Conservation (phyloP, 2,329 filamentous ascomycete genomes). For the Fusarium transvaalense region DNA sequence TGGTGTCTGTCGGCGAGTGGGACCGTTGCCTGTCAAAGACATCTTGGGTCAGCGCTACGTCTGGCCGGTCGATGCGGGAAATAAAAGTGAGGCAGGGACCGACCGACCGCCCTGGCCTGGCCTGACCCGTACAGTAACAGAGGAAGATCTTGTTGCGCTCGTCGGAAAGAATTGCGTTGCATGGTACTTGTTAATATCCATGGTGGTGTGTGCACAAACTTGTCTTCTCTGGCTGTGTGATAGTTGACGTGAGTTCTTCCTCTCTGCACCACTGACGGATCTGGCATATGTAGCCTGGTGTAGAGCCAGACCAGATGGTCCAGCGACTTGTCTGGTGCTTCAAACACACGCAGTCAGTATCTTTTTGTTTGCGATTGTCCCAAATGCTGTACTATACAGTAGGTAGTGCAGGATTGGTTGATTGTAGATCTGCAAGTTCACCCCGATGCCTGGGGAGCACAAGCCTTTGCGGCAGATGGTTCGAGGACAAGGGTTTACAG, state of each 20-base stretch:
- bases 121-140: too few relatives aligned
- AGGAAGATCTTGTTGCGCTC: background rate
- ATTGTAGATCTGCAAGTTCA: constrained; percentile 29
- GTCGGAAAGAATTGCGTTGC: background rate
- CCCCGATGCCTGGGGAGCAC: constrained; percentile 30
- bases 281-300: background rate
- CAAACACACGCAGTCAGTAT: background rate
- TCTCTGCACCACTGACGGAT: background rate
- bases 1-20: constrained; percentile 36
- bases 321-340: background rate
- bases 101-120: constrained; percentile 19
- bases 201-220: too few relatives aligned
- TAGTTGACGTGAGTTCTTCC: background rate
- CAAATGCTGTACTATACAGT: constrained; percentile 9
- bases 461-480: constrained; percentile 30
- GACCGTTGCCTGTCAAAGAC: constrained; percentile 46
- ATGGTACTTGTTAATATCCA: background rate
- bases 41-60: constrained; percentile 43
- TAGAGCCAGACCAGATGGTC: background rate
- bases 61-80: constrained; percentile 37
- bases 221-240: background rate
- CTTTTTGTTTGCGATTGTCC: constrained; percentile 6
- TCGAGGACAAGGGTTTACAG: constrained; percentile 28
- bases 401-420: constrained; percentile 17
- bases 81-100: constrained; percentile 36